Evolutionary conservation across 163 green algal genomes (phyloP), one percentile per base, ranked within the genome.

Genomic region (Volvox carteri): DNA sequence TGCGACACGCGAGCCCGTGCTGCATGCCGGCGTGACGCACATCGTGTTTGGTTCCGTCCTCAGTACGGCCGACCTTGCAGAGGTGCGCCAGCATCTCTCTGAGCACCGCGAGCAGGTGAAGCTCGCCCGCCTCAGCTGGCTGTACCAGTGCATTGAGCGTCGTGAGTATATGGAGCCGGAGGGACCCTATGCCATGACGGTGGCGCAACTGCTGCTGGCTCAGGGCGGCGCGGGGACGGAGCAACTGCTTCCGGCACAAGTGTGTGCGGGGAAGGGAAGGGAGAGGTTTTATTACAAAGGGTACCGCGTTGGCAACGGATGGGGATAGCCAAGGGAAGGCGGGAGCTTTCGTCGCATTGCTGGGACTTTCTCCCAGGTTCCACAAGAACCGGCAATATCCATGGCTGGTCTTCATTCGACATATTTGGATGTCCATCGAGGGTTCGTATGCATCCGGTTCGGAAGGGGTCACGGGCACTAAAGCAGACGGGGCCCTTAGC

Each of bases 11-110:
- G 68, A 89, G 52, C 84, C 68, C 8, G 35, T 16, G 37, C 70
- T 89, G 50, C 11, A 28, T 21, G 52, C 25, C 4, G 39, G 11
- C 9, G 70, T 83, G 70, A 89, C 84, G 37, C 84, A 89, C 70
- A 89, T 89, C 39, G 84, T 89, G n/a, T 67, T 89, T 0, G 70
- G 84, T 33, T 78, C 65, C 1, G 41, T 87, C n/a, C 81, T 58
- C 33, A 80, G 65, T 35, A 56, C 23, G 14, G 35, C 19, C 19
- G 65, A 87, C 41, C 48, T 87, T 37, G 65, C 46, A 37, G 48
- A 56, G 65, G 62, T 80, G 35, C 67, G 67, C 28, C 21, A 79
- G 48, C 68, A 87, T 65, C 33, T 80, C 42, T 25, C 46, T 19
- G 81, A 87, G 81, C 65, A 68, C 62, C 62, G 62, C 11, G 75